Base-by-base conservation (phyloP, 192 early-diverging fungal species). In the Dimargaris xerosporica region DNA sequence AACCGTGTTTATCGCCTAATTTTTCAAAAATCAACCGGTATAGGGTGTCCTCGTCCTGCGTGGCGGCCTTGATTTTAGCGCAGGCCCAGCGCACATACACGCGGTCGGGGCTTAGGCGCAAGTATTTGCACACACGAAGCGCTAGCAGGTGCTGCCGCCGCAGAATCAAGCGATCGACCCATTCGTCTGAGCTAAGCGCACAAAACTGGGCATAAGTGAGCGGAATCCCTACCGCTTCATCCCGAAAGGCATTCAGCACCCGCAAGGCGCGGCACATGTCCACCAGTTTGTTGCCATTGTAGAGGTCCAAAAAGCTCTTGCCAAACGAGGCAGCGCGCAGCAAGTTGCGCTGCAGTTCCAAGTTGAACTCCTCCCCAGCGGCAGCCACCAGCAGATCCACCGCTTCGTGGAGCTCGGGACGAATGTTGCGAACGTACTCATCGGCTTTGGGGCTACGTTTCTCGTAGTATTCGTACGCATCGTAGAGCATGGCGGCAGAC, bases 31-130 rank as follows among this genome's bases (percentile, higher is more conserved):
- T 84, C 44, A 85, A 67, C 19, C 82, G 75, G 59, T 84, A 90
- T 21, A 94, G 76, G 0, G 85, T 82, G 45, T 96, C 92, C 46
- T 97, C 94, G 66, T 94, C 89, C 0, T 67, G 71, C 3, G 82
- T 79, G 0, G 88, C 82, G 12, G 79, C 73, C 61, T 86, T 90
- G 60, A 93, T 94, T 76, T 97, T 96, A 56, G 88, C 83, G 62
- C 96, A 93, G 0, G 94, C 96, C 96, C 96, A 99, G 66, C 95
- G 89, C 50, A 96, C 86, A 21, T 93, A 71, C 16, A 97, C 87
- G 39, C 86, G 78, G 63, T 91, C 88, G 0, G 79, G 75, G 17
- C 83, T 78, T 53, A 93, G 76, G 21, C 86, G 81, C 47, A 96
- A 66, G 65, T 91, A 94, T 19, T 86, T 85, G 66, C 91, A 89